Evolutionary conservation across 2,329 filamentous ascomycete genomes (phyloP).

Genomic region (Colletotrichum sp.): DNA sequence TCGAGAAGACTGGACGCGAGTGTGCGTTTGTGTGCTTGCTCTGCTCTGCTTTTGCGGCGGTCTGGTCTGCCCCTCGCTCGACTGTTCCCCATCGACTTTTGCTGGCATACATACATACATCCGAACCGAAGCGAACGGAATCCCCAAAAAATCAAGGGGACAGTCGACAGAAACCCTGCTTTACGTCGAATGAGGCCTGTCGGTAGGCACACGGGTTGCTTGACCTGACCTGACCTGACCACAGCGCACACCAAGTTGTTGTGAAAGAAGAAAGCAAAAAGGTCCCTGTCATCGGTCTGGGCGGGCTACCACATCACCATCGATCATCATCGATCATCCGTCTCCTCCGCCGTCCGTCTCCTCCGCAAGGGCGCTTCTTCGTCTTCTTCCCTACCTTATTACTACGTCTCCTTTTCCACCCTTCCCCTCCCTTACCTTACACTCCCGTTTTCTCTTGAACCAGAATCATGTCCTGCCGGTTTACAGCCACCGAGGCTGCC

Average conservation of each 20-base stretch:
- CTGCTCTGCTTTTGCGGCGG: not conserved
- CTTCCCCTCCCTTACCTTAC: not conserved
- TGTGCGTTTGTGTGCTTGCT: not conserved
- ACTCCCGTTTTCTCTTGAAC: not conserved
- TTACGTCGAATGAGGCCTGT: not conserved
- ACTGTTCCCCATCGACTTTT: not conserved
- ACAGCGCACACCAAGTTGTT: not conserved
- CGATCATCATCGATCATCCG: conserved; percentile 3
- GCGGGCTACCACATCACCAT: conserved; percentile 8
- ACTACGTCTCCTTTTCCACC: not conserved
- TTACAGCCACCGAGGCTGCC: conserved; percentile 15
- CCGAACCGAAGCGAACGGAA: not conserved
- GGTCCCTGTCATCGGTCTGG: not conserved
- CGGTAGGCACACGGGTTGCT: not conserved
- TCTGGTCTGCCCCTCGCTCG: not conserved
- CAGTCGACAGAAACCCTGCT: not conserved
- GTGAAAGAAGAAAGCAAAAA: conserved; percentile 8
- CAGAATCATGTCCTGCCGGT: conserved; percentile 13
- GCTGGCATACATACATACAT: not conserved
- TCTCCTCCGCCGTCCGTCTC: not conserved
- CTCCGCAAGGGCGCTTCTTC: not conserved
- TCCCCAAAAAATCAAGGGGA: not conserved
- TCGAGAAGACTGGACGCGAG: not conserved
- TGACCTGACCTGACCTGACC: not conserved
- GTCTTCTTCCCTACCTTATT: not conserved